These are phyloP conservation scores for Coemansia sp. DNA, from an alignment of 192 early-diverging fungal species.

Conservation along the genomic window DNA sequence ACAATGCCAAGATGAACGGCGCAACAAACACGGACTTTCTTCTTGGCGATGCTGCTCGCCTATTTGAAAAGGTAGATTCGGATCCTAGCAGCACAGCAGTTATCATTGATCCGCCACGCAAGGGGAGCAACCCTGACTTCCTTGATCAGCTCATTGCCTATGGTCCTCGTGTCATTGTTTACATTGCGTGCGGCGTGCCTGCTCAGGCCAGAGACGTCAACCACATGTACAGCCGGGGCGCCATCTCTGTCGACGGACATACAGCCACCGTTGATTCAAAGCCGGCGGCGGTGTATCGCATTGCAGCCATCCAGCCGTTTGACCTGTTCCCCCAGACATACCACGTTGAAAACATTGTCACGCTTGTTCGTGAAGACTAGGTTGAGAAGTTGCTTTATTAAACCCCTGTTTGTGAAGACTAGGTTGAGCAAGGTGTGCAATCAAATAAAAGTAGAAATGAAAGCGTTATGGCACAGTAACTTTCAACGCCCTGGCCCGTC, in stretches of 20 bases:
- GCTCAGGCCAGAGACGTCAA: conserved; percentile 62
- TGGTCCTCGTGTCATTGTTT: conserved; percentile 67
- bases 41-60: conserved; percentile 59
- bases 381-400: too few relatives aligned
- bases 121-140: conserved; percentile 65
- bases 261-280: conserved; percentile 15
- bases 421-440: neutral
- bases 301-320: conserved; percentile 63
- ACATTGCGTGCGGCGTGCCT: conserved; percentile 69
- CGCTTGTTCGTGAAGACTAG: conserved; percentile 56
- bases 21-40: conserved; percentile 59
- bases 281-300: conserved; percentile 57
- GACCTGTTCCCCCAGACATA: conserved; percentile 75
- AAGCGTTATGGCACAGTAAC: too few relatives aligned
- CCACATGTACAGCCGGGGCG: conserved; percentile 53
- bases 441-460: too few relatives aligned
- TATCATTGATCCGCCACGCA: conserved; percentile 73
- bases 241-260: conserved; percentile 28
- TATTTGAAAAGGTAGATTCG: conserved; percentile 61
- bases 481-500: too few relatives aligned
- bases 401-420: conserved; percentile 54
- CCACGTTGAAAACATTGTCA: conserved; percentile 67
- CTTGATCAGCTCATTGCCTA: conserved; percentile 66
- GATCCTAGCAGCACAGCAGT: conserved; percentile 57
- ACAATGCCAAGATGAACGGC: conserved; percentile 61